Percentiles rank a stretch among this genome's conserved stretches.
phyloP scores from a whole-genome alignment of 2,329 filamentous ascomycete genomes.

The Gremmenia infestans region DNA sequence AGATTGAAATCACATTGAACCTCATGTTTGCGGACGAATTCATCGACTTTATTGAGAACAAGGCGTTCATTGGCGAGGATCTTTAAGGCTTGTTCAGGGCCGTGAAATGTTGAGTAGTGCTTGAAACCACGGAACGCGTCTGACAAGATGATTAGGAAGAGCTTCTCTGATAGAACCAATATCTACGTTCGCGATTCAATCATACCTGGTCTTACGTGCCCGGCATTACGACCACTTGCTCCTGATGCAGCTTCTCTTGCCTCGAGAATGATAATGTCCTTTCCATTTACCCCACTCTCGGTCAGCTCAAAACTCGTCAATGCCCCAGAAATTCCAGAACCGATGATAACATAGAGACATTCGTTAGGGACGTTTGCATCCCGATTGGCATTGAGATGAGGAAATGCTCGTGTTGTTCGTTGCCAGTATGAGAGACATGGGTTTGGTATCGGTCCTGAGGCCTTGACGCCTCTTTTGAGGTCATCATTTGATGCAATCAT shows the following conservation, averaged over 20 bases:
- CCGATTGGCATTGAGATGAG: conserved; percentile 37
- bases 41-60: conserved; percentile 36
- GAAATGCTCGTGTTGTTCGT: conserved; percentile 39
- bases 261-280: conserved; percentile 31
- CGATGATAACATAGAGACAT: conserved; percentile 13
- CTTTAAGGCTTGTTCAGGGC: conserved; percentile 40
- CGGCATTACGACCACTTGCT: conserved; percentile 33
- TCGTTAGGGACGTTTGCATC: conserved; percentile 26
- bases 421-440: conserved; percentile 41
- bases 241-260: conserved; percentile 31
- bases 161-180: neutral
- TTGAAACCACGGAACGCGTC: conserved; percentile 45
- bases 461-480: neutral
- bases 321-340: conserved; percentile 14
- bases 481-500: conserved; percentile 11
- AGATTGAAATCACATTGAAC: conserved; percentile 43
- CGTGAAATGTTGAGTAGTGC: conserved; percentile 39
- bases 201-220: conserved; percentile 27
- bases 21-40: conserved; percentile 38
- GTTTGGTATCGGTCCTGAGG: conserved; percentile 15
- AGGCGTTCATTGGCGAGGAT: conserved; percentile 41
- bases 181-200: neutral
- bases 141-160: neutral
- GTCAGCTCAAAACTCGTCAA: conserved; percentile 20
- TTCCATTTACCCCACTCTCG: conserved; percentile 8